These are phyloP conservation scores for Cercospora sojina DNA, from an alignment of 2,329 filamentous ascomycete species.

Conservation along the genomic window DNA sequence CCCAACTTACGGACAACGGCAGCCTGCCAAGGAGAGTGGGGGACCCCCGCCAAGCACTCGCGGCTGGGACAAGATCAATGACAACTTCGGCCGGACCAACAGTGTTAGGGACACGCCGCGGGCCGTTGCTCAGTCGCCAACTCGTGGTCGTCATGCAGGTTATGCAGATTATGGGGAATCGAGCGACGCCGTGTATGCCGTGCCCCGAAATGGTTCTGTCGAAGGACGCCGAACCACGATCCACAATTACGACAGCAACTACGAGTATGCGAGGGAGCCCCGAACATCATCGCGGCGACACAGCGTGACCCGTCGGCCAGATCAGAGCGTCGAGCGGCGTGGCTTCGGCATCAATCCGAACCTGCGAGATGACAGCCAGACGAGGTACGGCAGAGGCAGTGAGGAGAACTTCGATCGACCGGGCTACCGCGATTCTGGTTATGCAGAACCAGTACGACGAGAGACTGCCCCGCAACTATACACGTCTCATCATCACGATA, in stretches of 20 bases:
- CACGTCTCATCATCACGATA: slow-evolving; percentile 27
- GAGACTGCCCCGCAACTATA: slow-evolving; percentile 33
- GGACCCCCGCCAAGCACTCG: slow-evolving; percentile 66
- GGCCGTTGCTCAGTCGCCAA: slow-evolving; percentile 31
- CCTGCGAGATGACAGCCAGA: slow-evolving; percentile 26
- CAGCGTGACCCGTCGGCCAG: slow-evolving; percentile 42
- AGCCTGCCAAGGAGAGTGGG: slow-evolving; percentile 38
- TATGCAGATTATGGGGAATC: slow-evolving; percentile 30
- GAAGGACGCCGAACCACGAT: slow-evolving; percentile 45
- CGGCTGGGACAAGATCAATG: slow-evolving; percentile 68
- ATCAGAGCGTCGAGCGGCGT: slow-evolving; percentile 46
- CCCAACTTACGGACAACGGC: slow-evolving; percentile 33
- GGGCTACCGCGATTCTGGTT: slow-evolving; percentile 35
- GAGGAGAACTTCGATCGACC: slow-evolving; percentile 45
- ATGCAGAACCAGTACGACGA: slow-evolving; percentile 31
- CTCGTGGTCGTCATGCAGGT: slow-evolving; percentile 25
- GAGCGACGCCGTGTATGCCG: slow-evolving; percentile 42
- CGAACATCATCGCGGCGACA: slow-evolving; percentile 37
- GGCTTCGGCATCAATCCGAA: slow-evolving; percentile 48
- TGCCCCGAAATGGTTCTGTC: slow-evolving; percentile 39
- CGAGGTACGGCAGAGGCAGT: slow-evolving; percentile 35
- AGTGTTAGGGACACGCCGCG: slow-evolving; percentile 46
- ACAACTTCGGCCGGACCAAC: slow-evolving; percentile 44
- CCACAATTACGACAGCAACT: slow-evolving; percentile 48
- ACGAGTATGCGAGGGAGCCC: slow-evolving; percentile 47